Base-by-base conservation (phyloP, 495 filamentous ascomycete genomes). In the Lichenothelia convexa region DNA sequence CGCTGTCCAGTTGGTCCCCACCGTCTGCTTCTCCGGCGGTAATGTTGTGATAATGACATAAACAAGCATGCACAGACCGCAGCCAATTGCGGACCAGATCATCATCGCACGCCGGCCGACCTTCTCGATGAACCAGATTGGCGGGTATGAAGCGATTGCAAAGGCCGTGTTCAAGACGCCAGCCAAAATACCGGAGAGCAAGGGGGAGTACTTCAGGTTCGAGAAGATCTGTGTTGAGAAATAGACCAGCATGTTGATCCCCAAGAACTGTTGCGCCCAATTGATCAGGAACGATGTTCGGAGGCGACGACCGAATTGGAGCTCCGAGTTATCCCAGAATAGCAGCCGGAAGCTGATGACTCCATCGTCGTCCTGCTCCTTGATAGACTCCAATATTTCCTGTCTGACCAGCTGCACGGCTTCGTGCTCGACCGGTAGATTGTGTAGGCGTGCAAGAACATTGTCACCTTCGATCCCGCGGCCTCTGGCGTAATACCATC, bases 301-400 rank as follows among this genome's bases (percentile, higher is more conserved):
- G 16, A 40, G 30, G 11, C 37, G 37, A 18, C 37, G 37, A 11
- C 37, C 37, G 30, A 40, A 40, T 23, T 40, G 37, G 4, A 40
- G 37, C 29, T 40, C 37, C 3, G 37, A 20, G 37, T 40, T 40
- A 21, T 40, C 37, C 37, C 37, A 40, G 37, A 40, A 40, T 2
- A 40, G 30, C 12, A 33, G 26, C 37, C 37, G 34, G 15, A 18
- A 33, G 18, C 26, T 40, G 30, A 40, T 23, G 12, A 22, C 15
- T 7, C 24, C 37, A 7, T 38, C 29, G 4, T 13, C 21, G 29
- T 34, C 24, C 16, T 34, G 29, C 30, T 40, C 37, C 18, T 40
- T 36, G 21, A 40, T 15, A 3, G 29, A 33, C 22, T 27, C 26
- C 26, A 40, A 11, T 19, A 40, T 29, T 18, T 40, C 37, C 9